phyloP scores from a whole-genome alignment of 805 yeast genomes.

The Maudiozyma saulgeensis region DNA sequence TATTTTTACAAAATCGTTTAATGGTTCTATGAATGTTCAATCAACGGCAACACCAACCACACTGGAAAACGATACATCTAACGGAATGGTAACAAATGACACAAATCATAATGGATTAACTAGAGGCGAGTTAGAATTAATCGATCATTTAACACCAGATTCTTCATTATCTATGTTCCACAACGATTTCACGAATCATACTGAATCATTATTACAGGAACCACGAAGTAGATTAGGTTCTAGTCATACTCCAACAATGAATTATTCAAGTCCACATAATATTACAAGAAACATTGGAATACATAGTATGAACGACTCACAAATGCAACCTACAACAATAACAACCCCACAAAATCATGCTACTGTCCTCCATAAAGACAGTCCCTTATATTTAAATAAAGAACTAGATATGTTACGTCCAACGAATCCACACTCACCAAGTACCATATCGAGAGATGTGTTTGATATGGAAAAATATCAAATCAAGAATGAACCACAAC shows the following conservation, averaged over 20 bases:
- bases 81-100: neutral
- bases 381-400: neutral
- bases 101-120: neutral
- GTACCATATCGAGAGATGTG: neutral
- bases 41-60: neutral
- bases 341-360: too few species aligned
- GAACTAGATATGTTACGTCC: neutral
- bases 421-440: neutral
- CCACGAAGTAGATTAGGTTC: neutral
- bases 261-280: too few species aligned
- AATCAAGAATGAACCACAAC: neutral
- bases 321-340: too few species aligned
- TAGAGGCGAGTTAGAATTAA: neutral
- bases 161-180: neutral
- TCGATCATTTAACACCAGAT: neutral
- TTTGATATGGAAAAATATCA: neutral
- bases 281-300: too few species aligned
- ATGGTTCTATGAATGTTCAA: neutral
- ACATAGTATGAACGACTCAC: too few species aligned
- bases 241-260: neutral
- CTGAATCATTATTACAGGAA: neutral
- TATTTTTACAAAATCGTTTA: conserved; percentile 20
- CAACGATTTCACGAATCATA: neutral
- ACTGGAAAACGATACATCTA: neutral
- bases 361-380: neutral